phyloP scores from a whole-genome alignment of 306 rosid species.

The Vicia faba region DNA sequence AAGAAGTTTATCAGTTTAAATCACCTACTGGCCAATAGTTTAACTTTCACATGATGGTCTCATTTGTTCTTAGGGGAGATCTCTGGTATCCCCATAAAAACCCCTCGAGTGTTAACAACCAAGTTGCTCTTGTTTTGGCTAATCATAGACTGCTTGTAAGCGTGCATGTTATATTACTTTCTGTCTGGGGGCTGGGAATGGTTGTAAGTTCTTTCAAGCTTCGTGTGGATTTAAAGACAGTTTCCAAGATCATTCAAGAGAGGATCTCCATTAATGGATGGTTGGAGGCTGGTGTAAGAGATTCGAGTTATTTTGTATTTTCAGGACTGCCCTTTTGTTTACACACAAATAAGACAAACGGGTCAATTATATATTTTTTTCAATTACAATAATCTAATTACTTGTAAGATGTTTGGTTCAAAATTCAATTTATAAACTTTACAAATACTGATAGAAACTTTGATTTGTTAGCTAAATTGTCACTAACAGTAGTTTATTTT shows the following conservation, averaged over 20 bases:
- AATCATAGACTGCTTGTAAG: too few species aligned
- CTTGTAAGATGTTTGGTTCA: background rate
- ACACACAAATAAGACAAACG: background rate
- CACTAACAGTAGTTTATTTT: too few species aligned
- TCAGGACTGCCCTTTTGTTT: background rate
- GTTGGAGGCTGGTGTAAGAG: background rate
- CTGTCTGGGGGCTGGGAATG: background rate
- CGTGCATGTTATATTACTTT: background rate
- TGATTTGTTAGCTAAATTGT: too few species aligned
- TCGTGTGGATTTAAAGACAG: background rate
- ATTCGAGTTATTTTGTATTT: background rate
- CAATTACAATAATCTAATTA: background rate
- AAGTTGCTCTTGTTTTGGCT: too few species aligned
- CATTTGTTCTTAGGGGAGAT: too few species aligned
- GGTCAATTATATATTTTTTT: background rate
- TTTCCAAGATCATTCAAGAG: background rate
- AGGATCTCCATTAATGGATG: background rate
- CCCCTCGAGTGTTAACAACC: background rate
- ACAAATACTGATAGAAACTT: background rate
- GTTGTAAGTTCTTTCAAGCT: background rate
- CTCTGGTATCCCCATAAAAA: background rate
- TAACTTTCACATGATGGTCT: too few species aligned
- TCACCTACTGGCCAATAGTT: too few species aligned
- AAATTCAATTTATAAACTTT: background rate
- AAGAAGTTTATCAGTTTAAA: too few species aligned